Evolutionary conservation across 208 protist species (phyloP).

Genomic region (Phytomonas serpens): DNA sequence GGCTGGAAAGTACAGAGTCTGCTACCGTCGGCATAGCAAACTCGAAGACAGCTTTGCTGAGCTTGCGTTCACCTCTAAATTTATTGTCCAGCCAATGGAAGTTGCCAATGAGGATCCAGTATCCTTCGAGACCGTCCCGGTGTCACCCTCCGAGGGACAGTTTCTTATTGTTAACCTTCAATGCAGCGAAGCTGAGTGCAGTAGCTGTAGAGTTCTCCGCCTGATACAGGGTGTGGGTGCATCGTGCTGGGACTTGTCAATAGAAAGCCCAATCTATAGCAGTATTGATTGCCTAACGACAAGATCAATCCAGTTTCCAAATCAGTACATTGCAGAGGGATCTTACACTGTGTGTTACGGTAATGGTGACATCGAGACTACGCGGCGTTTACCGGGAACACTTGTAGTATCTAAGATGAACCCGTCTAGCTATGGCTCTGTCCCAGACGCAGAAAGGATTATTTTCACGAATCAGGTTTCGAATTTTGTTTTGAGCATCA

Average conservation of each 20-base stretch:
- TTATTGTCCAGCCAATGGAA: conserved; percentile 22
- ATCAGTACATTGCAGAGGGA: conserved; percentile 54
- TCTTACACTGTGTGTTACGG: conserved; percentile 81
- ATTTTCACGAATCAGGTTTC: conserved; percentile 75
- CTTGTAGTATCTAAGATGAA: conserved; percentile 55
- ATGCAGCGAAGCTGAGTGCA: conserved; percentile 41
- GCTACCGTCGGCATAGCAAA: conserved; percentile 44
- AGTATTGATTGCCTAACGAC: conserved; percentile 54
- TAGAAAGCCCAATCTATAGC: conserved; percentile 28
- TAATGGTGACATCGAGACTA: conserved; percentile 15
- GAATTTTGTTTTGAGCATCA: conserved; percentile 50
- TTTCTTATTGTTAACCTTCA: conserved; percentile 52
- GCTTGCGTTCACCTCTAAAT: conserved; percentile 17
- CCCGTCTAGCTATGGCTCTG: conserved; percentile 39
- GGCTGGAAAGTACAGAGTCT: conserved; percentile 71
- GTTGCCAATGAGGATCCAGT: conserved; percentile 38
- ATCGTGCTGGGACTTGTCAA: conserved; percentile 49
- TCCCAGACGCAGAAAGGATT: conserved; percentile 9
- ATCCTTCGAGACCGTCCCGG: conserved; percentile 25
- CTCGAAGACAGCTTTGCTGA: neutral
- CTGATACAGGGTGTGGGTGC: conserved; percentile 48
- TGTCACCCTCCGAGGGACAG: conserved; percentile 47
- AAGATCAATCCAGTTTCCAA: conserved; percentile 50
- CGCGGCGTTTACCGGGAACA: conserved; percentile 51
- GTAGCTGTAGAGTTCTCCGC: conserved; percentile 46